Base-by-base conservation (phyloP, 805 yeast genomes). In the Alloascoidea hylecoeti region DNA sequence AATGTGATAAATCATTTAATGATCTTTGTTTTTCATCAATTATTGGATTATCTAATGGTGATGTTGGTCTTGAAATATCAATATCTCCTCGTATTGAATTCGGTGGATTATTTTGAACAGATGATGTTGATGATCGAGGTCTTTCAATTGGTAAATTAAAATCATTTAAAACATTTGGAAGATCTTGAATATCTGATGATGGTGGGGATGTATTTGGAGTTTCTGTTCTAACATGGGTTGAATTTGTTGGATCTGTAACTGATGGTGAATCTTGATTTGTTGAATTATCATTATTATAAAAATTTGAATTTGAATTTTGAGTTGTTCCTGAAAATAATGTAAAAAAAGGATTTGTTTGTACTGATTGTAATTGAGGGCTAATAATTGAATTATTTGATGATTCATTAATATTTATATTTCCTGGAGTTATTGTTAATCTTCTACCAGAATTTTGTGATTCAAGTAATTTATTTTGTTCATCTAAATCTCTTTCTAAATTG, bases 71-170 rank as follows among this genome's bases (percentile, higher is more conserved):
- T 9, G 30, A 23, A 9, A 52, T 52, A 42, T 71, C 75, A 13
- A 65, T 55, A 43, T 77, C 95, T 44, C 82, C 95, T 42, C 95
- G 75, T 4, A 85, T 94, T 15, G 95, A 82, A 57, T 75, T 72
- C 0, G 96, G 88, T 2, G 96, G 85, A 54, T 89, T 86, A 58
- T 88, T 88, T 49, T 81, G 89, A 23, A 86, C 94, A 34, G 95
- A 82, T 0, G 96, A 85, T 0, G 96, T 82, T 23, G 81, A 72
- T 0, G 95, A 82, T 41, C 78, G 81, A 2, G 94, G 82, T 48
- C 92, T 64, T 28, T 57, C 60, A 51, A 71, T 46, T 36, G 66
- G 67, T 33, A 64, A 58, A 41, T 66, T 73, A 64, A 61, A 51
- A 23, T 23, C 30, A 23, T 23, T 23, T n/a, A 23, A 23, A 23